These are phyloP conservation scores for Hanseniaspora singularis DNA, from an alignment of 805 yeast species.

Conservation along the genomic window DNA sequence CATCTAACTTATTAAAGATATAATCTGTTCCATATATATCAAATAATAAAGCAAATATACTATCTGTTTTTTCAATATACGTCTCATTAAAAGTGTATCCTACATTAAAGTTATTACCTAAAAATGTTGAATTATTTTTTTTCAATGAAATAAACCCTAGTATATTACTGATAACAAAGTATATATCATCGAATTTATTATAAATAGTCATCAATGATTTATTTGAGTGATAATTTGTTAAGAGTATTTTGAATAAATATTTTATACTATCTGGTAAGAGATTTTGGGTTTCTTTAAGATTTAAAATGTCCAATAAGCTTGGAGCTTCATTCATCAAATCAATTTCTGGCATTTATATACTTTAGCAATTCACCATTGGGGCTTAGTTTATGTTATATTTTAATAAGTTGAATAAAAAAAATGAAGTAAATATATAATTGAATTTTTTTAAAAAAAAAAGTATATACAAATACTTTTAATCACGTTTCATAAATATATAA, in stretches of 20 bases:
- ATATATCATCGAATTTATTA: conserved; percentile 7
- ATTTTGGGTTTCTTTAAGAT: conserved; percentile 1
- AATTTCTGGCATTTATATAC: not conserved
- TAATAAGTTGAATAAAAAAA: no score
- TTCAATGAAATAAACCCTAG: not conserved
- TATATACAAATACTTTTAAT: no score
- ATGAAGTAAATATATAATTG: no score
- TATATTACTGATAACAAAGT: not conserved
- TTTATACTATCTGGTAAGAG: conserved; percentile 10
- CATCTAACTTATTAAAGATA: conserved; percentile 1
- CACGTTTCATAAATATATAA: no score
- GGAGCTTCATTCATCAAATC: not conserved
- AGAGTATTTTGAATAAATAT: not conserved
- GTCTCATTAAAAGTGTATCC: not conserved
- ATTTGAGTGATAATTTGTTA: conserved; percentile 12
- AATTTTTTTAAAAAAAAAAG: no score
- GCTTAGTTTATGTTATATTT: not conserved
- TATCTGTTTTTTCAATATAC: conserved; percentile 4
- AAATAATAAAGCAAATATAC: conserved; percentile 3
- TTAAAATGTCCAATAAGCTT: conserved; percentile 1
- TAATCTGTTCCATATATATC: conserved; percentile 7
- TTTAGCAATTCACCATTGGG: not conserved
- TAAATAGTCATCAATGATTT: conserved; percentile 3
- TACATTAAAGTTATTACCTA: conserved; percentile 11
- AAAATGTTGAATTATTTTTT: conserved; percentile 6